Conservation (phyloP, 495 filamentous ascomycete genomes). For the Aspergillus hancockii region DNA sequence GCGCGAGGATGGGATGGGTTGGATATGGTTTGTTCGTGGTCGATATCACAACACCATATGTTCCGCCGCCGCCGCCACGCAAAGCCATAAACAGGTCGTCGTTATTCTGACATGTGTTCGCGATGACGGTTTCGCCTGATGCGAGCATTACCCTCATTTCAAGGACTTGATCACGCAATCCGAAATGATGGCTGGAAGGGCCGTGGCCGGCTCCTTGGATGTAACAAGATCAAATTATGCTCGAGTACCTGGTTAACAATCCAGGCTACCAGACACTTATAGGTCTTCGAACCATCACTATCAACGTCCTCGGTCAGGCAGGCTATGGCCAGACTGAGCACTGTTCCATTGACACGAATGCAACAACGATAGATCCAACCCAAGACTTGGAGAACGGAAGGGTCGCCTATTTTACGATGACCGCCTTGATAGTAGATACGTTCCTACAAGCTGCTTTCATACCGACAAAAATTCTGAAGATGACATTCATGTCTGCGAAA, state of each 20-base stretch:
- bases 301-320: conserved; percentile 43
- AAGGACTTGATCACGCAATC: conserved; percentile 37
- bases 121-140: conserved; percentile 45
- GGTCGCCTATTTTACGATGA: conserved; percentile 37
- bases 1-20: conserved; percentile 8
- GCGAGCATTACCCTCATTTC: conserved; percentile 49
- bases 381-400: conserved; percentile 16
- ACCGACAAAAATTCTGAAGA: conserved; percentile 24
- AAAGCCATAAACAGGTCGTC: conserved; percentile 62
- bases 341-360: conserved; percentile 23
- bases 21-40: conserved; percentile 43
- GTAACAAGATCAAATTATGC: conserved; percentile 34
- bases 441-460: conserved; percentile 34
- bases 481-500: conserved; percentile 30
- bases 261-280: conserved; percentile 26
- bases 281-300: conserved; percentile 33
- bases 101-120: conserved; percentile 45
- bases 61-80: conserved; percentile 46
- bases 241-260: conserved; percentile 20
- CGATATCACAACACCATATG: conserved; percentile 46
- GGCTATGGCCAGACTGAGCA: conserved; percentile 36
- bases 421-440: conserved; percentile 28
- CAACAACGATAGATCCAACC: neutral
- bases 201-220: conserved; percentile 20
- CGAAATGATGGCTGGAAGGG: conserved; percentile 20